Evolutionary conservation across 2,329 filamentous ascomycete species (phyloP).

Genomic region (Zopfia rhizophila): DNA sequence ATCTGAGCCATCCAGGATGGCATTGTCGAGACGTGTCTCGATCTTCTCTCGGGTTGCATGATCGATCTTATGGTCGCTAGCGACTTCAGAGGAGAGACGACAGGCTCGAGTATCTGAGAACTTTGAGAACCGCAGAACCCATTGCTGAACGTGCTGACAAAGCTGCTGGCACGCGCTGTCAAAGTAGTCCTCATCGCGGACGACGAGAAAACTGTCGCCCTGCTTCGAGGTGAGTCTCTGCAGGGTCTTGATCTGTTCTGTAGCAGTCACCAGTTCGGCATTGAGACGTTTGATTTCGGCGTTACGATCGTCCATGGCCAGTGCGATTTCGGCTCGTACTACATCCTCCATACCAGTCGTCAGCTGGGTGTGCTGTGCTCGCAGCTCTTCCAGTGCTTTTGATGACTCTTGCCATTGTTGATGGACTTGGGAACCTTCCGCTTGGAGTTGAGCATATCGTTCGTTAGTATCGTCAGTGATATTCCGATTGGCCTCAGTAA

Average conservation of each 20-base stretch:
- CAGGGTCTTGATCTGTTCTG: constrained; percentile 68
- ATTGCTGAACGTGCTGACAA: constrained; percentile 95
- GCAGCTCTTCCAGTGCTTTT: constrained; percentile 75
- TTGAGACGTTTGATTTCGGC: constrained; percentile 82
- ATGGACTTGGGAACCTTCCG: constrained; percentile 67
- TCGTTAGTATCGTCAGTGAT: constrained; percentile 80
- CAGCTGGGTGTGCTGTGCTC: constrained; percentile 70
- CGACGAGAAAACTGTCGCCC: constrained; percentile 78
- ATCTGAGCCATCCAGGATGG: constrained; percentile 92
- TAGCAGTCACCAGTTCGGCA: constrained; percentile 78
- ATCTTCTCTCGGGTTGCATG: constrained; percentile 73
- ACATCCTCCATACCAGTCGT: constrained; percentile 71
- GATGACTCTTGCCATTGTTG: constrained; percentile 68
- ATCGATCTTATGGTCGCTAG: constrained; percentile 64
- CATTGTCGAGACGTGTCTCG: constrained; percentile 92
- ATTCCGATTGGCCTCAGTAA: constrained; percentile 80
- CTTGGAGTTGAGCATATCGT: constrained; percentile 74
- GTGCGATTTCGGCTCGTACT: constrained; percentile 69
- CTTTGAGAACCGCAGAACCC: constrained; percentile 97
- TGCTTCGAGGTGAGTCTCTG: constrained; percentile 66
- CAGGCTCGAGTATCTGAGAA: constrained; percentile 93
- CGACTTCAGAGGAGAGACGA: constrained; percentile 82
- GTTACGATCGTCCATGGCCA: constrained; percentile 81
- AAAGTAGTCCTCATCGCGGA: constrained; percentile 94
- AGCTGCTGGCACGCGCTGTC: constrained; percentile 93